phyloP scores from a whole-genome alignment of 2,329 filamentous ascomycete species.

The Exophiala calicioides region DNA sequence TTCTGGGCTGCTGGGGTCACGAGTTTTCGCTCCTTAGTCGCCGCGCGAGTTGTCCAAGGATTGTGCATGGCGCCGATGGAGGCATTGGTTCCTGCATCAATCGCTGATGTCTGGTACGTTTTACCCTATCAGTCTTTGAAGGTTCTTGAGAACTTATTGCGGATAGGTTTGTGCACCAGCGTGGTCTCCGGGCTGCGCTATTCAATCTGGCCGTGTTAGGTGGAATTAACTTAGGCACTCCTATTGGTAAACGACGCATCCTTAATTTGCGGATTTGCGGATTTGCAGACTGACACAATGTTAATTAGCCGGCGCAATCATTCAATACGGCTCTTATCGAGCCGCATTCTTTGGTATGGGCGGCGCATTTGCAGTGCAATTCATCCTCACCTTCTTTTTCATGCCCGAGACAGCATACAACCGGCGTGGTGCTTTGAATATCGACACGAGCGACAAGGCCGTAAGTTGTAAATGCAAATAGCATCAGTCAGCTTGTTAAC shows the following conservation, averaged over 20 bases:
- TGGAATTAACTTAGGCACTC: slow-evolving; percentile 46
- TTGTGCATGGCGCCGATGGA: slow-evolving; percentile 43
- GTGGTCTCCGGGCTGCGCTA: slow-evolving; percentile 43
- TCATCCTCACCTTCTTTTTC: slow-evolving; percentile 45
- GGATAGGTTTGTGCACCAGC: slow-evolving; percentile 42
- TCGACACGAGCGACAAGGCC: slow-evolving; percentile 41
- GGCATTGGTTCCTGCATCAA: slow-evolving; percentile 43
- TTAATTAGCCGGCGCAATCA: slow-evolving; percentile 40
- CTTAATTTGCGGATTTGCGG: background rate
- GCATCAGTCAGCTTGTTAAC: too few species aligned
- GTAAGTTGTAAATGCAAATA: too few species aligned
- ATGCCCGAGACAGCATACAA: slow-evolving; percentile 46
- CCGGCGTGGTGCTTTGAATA: slow-evolving; percentile 37
- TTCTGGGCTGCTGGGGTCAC: slow-evolving; percentile 19
- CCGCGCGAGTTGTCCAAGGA: slow-evolving; percentile 24
- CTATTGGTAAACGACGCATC: slow-evolving; percentile 44
- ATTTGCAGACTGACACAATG: background rate
- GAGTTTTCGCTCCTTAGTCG: slow-evolving; percentile 18
- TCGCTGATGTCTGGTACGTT: slow-evolving; percentile 42
- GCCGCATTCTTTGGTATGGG: slow-evolving; percentile 44
- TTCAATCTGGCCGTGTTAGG: slow-evolving; percentile 47
- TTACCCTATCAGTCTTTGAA: background rate
- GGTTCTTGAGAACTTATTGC: background rate
- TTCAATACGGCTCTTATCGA: slow-evolving; percentile 40
- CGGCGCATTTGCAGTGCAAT: slow-evolving; percentile 41